Percentiles rank a stretch among this genome's conserved stretches.
Evolutionary conservation across 495 filamentous ascomycete genomes (phyloP).

Genomic region (Thozetella sp.): DNA sequence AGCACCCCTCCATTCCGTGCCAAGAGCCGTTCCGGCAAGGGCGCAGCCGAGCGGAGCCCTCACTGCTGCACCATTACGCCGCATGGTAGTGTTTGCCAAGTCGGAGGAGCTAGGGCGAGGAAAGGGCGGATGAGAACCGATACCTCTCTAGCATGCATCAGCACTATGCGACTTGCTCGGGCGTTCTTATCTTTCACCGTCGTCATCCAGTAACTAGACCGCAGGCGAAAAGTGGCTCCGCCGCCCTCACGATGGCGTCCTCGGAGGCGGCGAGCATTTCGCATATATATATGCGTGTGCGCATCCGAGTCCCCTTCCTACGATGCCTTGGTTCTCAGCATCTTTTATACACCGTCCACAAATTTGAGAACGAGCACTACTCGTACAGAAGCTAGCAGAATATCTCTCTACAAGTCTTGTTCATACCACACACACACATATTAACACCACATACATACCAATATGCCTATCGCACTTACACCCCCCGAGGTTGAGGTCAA

Average conservation of each 20-base stretch:
- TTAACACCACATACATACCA: slow-evolving; percentile 11
- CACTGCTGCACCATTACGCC: slow-evolving; percentile 5
- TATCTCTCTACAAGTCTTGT: neutral
- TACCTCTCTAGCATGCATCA: neutral
- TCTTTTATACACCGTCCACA: neutral
- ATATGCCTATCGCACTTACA: slow-evolving; percentile 34
- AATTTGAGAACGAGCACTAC: neutral
- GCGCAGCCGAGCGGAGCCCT: neutral
- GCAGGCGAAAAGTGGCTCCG: neutral
- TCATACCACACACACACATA: neutral
- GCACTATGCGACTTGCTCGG: neutral
- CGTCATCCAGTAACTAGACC: neutral
- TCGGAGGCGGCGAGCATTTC: neutral
- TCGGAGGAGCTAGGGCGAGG: neutral
- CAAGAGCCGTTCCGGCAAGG: neutral
- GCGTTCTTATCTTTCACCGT: neutral
- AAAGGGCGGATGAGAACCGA: neutral
- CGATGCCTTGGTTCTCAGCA: neutral
- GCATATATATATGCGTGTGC: slow-evolving; percentile 3
- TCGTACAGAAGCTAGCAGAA: neutral
- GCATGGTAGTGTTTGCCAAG: slow-evolving; percentile 3
- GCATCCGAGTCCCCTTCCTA: neutral
- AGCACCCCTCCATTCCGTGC: neutral
- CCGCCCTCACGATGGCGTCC: slow-evolving; percentile 1
- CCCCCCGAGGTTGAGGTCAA: slow-evolving; percentile 20